Percentiles rank a stretch among this genome's conserved stretches.
phyloP scores from a whole-genome alignment of 2,329 filamentous ascomycete species.

The Magnaporthiopsis rhizophila region DNA sequence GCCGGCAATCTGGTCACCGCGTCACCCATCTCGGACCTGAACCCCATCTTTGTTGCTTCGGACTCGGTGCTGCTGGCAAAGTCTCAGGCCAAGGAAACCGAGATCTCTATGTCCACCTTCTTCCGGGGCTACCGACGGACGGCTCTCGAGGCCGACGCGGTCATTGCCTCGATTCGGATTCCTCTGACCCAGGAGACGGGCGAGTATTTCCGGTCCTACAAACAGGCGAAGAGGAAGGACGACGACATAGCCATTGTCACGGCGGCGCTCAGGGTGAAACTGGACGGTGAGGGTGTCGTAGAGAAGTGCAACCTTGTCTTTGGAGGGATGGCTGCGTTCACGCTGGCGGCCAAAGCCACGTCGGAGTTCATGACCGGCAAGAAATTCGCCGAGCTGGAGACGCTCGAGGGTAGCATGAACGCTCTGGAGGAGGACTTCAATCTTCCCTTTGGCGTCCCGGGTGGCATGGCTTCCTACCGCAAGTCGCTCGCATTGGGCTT shows the following conservation, averaged over 20 bases:
- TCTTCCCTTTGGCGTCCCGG: constrained; percentile 81
- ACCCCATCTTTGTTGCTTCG: constrained; percentile 85
- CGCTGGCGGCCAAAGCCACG: constrained; percentile 75
- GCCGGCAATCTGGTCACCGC: constrained; percentile 92
- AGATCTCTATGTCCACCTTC: constrained; percentile 88
- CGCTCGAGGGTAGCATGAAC: constrained; percentile 82
- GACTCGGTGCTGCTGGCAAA: constrained; percentile 77
- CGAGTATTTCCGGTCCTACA: constrained; percentile 85
- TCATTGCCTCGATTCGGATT: constrained; percentile 83
- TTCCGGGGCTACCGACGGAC: constrained; percentile 89
- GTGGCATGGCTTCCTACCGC: constrained; percentile 94
- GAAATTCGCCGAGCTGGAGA: constrained; percentile 70
- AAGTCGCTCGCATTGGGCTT: constrained; percentile 86
- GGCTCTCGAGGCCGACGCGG: constrained; percentile 68
- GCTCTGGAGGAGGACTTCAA: constrained; percentile 86
- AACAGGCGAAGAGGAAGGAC: constrained; percentile 94
- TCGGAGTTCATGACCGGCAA: constrained; percentile 69
- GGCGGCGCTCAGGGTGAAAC: constrained; percentile 65
- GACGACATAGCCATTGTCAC: constrained; percentile 99
- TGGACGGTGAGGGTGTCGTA: constrained; percentile 61
- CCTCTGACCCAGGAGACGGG: constrained; percentile 66
- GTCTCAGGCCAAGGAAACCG: constrained; percentile 56
- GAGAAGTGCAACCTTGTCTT: constrained; percentile 75
- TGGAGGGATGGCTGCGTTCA: constrained; percentile 90
- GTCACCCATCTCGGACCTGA: constrained; percentile 92